Conservation (phyloP, 768 basidiomycete genomes). For the Kwoniella bestiolae region DNA sequence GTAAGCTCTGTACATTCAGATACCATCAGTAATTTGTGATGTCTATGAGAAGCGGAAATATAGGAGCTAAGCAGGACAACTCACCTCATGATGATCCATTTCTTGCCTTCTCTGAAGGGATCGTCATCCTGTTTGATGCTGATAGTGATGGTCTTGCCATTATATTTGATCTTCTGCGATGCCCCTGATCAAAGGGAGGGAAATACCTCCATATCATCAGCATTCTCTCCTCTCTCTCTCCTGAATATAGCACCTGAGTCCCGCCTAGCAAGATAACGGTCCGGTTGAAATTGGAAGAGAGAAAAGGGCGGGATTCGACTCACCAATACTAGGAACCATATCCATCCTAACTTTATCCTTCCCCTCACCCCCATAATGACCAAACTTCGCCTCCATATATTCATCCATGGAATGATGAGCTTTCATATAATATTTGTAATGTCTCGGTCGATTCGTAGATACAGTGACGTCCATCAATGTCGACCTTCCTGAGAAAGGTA, state of each 20-base stretch:
- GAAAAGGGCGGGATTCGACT: background rate
- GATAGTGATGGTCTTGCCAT: constrained; percentile 13
- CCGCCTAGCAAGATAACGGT: too few species aligned
- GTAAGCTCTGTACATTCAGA: background rate
- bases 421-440: background rate
- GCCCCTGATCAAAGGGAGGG: too few species aligned
- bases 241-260: too few species aligned
- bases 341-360: background rate
- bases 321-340: constrained; percentile 1
- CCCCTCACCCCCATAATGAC: background rate
- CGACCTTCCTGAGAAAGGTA: background rate
- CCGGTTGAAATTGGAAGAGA: too few species aligned
- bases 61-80: background rate
- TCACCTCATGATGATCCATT: constrained; percentile 18
- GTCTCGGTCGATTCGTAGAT: background rate
- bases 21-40: background rate
- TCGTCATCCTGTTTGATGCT: background rate
- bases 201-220: background rate
- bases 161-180: constrained; percentile 14
- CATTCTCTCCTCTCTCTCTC: too few species aligned
- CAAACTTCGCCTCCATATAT: background rate
- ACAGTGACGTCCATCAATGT: background rate
- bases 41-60: background rate
- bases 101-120: background rate
- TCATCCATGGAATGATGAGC: background rate